Base-by-base conservation (phyloP, 345 rosid genomes). In the Ceriops decandra region DNA sequence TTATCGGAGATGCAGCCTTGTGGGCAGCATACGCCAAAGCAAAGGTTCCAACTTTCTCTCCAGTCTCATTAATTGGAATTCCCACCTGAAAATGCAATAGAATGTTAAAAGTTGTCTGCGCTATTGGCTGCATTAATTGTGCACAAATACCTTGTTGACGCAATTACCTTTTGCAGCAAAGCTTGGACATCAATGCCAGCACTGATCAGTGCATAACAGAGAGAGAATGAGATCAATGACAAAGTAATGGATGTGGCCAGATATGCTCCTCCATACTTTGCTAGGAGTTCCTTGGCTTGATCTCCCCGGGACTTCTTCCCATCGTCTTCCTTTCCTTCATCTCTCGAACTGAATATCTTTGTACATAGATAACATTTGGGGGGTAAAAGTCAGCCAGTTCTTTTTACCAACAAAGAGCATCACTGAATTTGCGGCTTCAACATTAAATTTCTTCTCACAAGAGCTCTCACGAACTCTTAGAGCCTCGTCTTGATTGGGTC, bases 1-100 rank as follows among this genome's bases (percentile, higher is more conserved):
- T 83, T 6, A 91, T 91, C 0, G 95, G 98, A 19, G 98, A 93
- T 2, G 98, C 97, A 56, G 97, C 98, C 79, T 93, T 93, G 72
- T 93, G 98, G 0, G 98, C 97, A 11, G 96, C 97, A 38, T 89
- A 85, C 0, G 98, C 97, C 77, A 93, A 67, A 24, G 96, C 96
- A 80, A 91, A 84, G 5, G 95, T 86, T 6, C 99, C 96, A 0
- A 95, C 93, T 73, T 85, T 91, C 86, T 85, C 93, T 2, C 96
- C 95, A 0, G 95, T 77, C 10, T 74, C 96, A 74, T 86, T 82
- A 6, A 78, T 61, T 33, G 96, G 61, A 64, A 93, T 87, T 68
- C 97, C 97, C 69, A 89, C 89, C 97, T 90, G 77, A 31, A 68
- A 2, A 65, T 30, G 21, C 53, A 63, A 64, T 35, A 33, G 53